Percentiles rank a stretch among this genome's conserved stretches.
phyloP scores from a whole-genome alignment of 2,329 filamentous ascomycete species.

The Botrytis elliptica region DNA sequence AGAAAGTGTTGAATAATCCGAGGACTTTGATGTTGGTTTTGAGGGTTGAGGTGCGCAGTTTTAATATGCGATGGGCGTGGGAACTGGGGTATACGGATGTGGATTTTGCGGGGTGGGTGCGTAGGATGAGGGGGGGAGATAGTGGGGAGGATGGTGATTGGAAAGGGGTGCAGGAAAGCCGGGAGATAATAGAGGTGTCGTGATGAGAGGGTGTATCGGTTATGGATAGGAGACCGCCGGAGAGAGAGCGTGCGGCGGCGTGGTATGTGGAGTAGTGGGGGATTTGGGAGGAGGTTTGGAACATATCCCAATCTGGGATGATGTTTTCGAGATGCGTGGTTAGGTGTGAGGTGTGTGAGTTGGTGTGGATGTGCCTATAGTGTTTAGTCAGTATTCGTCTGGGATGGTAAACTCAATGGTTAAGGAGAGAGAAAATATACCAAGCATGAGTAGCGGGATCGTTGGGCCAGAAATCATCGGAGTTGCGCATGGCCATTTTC shows the following conservation, averaged over 20 bases:
- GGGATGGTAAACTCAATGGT: neutral
- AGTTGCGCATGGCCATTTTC: constrained; percentile 24
- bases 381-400: neutral
- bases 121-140: neutral
- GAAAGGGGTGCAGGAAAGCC: neutral
- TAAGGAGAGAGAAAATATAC: constrained; percentile 6
- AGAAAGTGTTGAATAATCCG: constrained; percentile 16
- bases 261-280: constrained; percentile 23
- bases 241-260: constrained; percentile 23
- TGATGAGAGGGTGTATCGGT: constrained; percentile 24
- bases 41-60: constrained; percentile 18
- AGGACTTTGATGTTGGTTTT: constrained; percentile 16
- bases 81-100: constrained; percentile 21
- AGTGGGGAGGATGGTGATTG: too few relatives aligned
- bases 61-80: constrained; percentile 18
- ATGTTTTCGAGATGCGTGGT: constrained; percentile 24
- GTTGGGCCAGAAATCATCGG: constrained; percentile 27
- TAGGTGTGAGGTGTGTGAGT: constrained; percentile 23
- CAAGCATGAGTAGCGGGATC: constrained; percentile 23
- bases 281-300: constrained; percentile 20
- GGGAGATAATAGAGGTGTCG: constrained; percentile 13
- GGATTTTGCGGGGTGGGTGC: constrained; percentile 19
- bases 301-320: constrained; percentile 24
- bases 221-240: constrained; percentile 25
- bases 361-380: constrained; percentile 24